Base-by-base conservation (phyloP, 805 yeast genomes). In the Ogataea populi-albae region DNA sequence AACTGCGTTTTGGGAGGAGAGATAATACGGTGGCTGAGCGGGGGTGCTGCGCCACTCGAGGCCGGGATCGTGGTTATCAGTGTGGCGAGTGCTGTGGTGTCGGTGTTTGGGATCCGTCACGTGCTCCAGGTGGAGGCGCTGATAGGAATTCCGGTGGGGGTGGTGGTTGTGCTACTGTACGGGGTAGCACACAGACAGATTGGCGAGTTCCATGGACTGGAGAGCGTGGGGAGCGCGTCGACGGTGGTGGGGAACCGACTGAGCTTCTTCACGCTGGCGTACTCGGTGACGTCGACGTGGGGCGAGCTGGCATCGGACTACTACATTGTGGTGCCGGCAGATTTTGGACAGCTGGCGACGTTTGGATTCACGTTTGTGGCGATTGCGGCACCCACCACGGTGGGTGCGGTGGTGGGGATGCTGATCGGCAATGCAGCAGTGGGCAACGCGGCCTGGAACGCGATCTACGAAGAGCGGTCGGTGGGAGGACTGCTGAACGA, bases 1-100 rank as follows among this genome's bases (percentile, higher is more conserved):
- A 86, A 86, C 55, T 75, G 84, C 47, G 93, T 86, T 32, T 79
- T 86, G 38, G 95, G 95, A 24, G 96, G 96, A 14, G 88, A 87
- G 60, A 81, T 87, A 40, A 59, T 87, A 31, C 68, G 77, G 6
- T 72, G 82, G 26, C 65, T 87, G 15, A 78, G 87, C 25, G 62
- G 78, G 47, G 84, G 75, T 11, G 71, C 67, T 41, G 71, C 86
- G 1, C 86, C 94, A 2, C 52, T 86, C 24, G 77, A 79, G 53
- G 79, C 78, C 14, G 95, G 95, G 4, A 81, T 87, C 38, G 59
- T 82, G 17, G 79, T 87, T 32, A 81, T 86, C 38, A 75, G 84
- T 9, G 59, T 75, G 2, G 57, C 79, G 8, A 76, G 87, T 14
- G 69, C 86, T 35, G 43, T 76, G 2, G 81, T 86, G 7, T 78